Evolutionary conservation across 352 stramenopile genomes (phyloP).

Genomic region (Globisporangium acanthophoron): DNA sequence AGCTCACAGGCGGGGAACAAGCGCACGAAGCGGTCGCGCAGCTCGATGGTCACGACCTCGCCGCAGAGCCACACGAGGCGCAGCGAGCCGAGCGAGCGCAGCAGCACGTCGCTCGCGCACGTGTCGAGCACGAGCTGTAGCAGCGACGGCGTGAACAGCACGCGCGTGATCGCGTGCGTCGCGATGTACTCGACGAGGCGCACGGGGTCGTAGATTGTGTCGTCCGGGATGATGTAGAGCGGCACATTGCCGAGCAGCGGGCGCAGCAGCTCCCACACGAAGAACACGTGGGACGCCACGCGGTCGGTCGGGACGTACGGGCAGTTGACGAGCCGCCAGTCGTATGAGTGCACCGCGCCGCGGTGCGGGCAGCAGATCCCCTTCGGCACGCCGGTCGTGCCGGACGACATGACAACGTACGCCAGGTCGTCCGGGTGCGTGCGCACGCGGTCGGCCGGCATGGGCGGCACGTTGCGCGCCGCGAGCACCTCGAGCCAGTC

Average conservation of each 20-base stretch:
- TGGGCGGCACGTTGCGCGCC: constrained; percentile 24
- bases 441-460: constrained; percentile 51
- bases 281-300: constrained; percentile 93
- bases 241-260: constrained; percentile 86
- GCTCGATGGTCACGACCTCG: constrained; percentile 90
- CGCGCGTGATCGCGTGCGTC: constrained; percentile 77
- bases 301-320: constrained; percentile 67
- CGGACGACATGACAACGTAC: constrained; percentile 92
- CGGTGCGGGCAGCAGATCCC: constrained; percentile 92
- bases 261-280: constrained; percentile 92
- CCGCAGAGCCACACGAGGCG: constrained; percentile 90
- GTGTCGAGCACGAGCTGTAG: constrained; percentile 86
- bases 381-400: constrained; percentile 90
- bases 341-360: constrained; percentile 89
- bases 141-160: constrained; percentile 92
- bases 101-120: constrained; percentile 42
- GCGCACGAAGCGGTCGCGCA: constrained; percentile 81
- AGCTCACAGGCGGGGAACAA: constrained; percentile 83
- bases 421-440: constrained; percentile 84
- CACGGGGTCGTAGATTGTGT: constrained; percentile 89
- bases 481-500: constrained; percentile 35
- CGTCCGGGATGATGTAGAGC: constrained; percentile 90
- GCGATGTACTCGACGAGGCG: constrained; percentile 79
- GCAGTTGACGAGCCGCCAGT: constrained; percentile 82
- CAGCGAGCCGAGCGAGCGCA: constrained; percentile 56